Base-by-base conservation (phyloP, 1,284 basidiomycete species). In the Heterobasidion parviporum region DNA sequence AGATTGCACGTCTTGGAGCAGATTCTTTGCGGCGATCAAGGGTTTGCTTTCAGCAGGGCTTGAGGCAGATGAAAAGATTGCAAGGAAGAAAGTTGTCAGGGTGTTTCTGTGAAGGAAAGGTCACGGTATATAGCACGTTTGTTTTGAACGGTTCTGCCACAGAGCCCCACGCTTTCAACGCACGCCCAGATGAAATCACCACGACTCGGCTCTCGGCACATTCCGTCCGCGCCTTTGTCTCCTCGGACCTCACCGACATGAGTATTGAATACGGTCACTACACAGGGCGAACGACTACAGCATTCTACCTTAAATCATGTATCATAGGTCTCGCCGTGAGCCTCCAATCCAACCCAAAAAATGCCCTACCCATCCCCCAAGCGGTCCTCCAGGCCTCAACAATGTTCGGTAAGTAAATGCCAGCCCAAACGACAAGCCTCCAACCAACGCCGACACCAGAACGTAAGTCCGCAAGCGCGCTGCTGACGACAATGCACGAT, bases 381-480 rank as follows among this genome's bases (percentile, higher is more conserved):
- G 67, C 38, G 72, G 65, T 14, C 77, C 78, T 55, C 83, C 83
- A 55, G 85, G 83, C 54, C 80, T 73, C 64, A 81, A 61, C 62
- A 87, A 69, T 63, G 81, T 84, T 70, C 88, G 80, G 69, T 83
- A 83, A 54, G 85, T 67, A 70, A 89, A 77, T 60, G 88, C 71
- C 63, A 87, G 61, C 35, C 82, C 83, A n/a, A 85, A 84, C 44
- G 83, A 80, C 60, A 82, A 16, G 73, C 32, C 87, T 35, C 86
- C 87, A 41, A 90, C 62, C 56, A 87, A 63, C 53, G 87, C 87
- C 10, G 85, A 83, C 60, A 88, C 60, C 48, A 80, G 82, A 57
- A 89, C 72, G 66, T 87, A 88, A 72, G 78, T 81, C 67, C 82
- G 77, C 60, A 92, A 66, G 62, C 83, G 78, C 58, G 82, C 79